phyloP scores from a whole-genome alignment of 2,329 filamentous ascomycete genomes.

The Eurotiales sp. region DNA sequence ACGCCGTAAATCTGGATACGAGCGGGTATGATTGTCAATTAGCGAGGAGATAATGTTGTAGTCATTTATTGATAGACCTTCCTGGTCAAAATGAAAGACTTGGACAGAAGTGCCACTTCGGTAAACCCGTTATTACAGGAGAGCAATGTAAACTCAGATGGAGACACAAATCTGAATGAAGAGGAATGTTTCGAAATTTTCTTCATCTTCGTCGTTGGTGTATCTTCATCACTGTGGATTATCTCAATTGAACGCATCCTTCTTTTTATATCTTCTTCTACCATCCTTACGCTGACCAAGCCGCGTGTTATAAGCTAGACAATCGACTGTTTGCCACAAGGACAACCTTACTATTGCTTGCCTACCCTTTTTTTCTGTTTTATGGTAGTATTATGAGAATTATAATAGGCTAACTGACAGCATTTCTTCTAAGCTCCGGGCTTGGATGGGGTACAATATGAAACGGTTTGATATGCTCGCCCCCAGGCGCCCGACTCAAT shows the following conservation, averaged over 20 bases:
- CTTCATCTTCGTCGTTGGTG: neutral
- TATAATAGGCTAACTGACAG: neutral
- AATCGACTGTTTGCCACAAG: neutral
- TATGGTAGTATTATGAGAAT: neutral
- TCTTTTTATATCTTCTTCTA: neutral
- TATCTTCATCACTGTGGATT: neutral
- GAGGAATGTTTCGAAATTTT: too few relatives aligned
- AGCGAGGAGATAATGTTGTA: too few relatives aligned
- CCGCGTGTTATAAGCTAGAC: neutral
- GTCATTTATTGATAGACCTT: too few relatives aligned
- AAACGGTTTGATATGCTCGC: slow-evolving; percentile 1
- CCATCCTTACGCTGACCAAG: neutral
- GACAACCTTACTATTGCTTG: neutral
- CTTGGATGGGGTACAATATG: neutral
- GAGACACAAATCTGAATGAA: neutral
- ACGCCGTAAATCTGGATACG: too few relatives aligned
- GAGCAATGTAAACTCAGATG: neutral
- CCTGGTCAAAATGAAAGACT: slow-evolving; percentile 1
- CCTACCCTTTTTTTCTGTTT: neutral
- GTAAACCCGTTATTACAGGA: neutral
- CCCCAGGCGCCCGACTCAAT: neutral
- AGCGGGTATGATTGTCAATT: too few relatives aligned
- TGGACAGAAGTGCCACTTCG: neutral
- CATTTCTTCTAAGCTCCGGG: neutral
- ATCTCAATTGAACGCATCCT: neutral